Percentiles rank a stretch among this genome's conserved stretches.
Evolutionary conservation across 371 early-diverging fungal genomes (phyloP).

Genomic region (Actinomortierella wolfii): DNA sequence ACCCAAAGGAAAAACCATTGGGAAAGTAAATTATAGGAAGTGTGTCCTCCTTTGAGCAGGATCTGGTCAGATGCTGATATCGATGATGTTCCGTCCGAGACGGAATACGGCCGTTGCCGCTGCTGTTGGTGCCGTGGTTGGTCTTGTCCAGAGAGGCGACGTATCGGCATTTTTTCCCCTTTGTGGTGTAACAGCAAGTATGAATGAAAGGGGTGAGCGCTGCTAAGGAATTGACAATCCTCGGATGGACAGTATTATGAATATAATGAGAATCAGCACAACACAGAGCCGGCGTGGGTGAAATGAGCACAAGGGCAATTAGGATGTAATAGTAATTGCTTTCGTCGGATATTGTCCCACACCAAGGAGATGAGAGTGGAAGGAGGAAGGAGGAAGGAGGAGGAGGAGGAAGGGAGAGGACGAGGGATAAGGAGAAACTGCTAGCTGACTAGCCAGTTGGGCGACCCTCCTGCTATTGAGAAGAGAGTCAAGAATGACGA

Average conservation of each 20-base stretch:
- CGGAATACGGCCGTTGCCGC: slow-evolving; percentile 8
- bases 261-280: neutral
- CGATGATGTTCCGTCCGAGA: slow-evolving; percentile 17
- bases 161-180: neutral
- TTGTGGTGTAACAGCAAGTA: slow-evolving; percentile 15
- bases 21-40: slow-evolving; percentile 49
- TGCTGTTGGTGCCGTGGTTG: slow-evolving; percentile 1
- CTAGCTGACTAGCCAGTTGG: neutral
- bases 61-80: slow-evolving; percentile 11
- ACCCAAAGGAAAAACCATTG: slow-evolving; percentile 62
- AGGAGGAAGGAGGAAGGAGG: neutral
- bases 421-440: neutral
- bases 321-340: neutral
- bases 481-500: neutral
- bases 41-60: slow-evolving; percentile 35
- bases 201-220: slow-evolving; percentile 24
- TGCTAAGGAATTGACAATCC: neutral
- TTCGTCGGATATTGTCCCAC: neutral
- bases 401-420: neutral
- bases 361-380: slow-evolving; percentile 1
- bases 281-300: neutral
- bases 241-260: too few relatives aligned
- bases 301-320: neutral
- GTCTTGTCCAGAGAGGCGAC: too few relatives aligned
- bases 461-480: neutral